Evolutionary conservation across 2,329 filamentous ascomycete species (phyloP).

Genomic region (Beauveria rudraprayagi): DNA sequence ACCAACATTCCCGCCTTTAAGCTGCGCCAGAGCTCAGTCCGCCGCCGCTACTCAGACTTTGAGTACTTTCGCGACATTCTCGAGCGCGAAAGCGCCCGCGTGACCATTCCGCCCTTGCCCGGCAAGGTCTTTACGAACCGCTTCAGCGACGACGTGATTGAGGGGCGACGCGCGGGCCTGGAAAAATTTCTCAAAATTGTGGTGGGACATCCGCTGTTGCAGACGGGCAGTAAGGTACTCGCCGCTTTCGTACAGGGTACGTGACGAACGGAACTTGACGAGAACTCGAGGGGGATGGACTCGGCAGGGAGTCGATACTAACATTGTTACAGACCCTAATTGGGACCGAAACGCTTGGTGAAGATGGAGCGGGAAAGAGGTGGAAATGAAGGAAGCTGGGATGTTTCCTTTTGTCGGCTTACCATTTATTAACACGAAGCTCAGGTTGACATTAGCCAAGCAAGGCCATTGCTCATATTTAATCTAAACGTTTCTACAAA

Average conservation of each 20-base stretch:
- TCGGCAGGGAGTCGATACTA: slow-evolving; percentile 1
- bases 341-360: slow-evolving; percentile 90
- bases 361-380: slow-evolving; percentile 15
- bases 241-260: slow-evolving; percentile 93
- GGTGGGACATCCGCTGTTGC: slow-evolving; percentile 87
- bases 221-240: slow-evolving; percentile 95
- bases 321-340: slow-evolving; percentile 54
- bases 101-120: slow-evolving; percentile 90
- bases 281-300: too few species aligned
- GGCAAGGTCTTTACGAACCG: slow-evolving; percentile 98
- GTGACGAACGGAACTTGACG: background rate
- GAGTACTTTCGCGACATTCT: slow-evolving; percentile 98
- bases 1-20: slow-evolving; percentile 99
- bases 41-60: slow-evolving; percentile 93
- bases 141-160: slow-evolving; percentile 97
- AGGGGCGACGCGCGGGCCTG: slow-evolving; percentile 81
- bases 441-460: background rate
- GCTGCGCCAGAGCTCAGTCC: slow-evolving; percentile 78
- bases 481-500: background rate
- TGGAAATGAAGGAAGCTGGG: background rate
- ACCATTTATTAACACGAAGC: background rate
- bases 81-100: slow-evolving; percentile 86
- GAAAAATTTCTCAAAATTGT: slow-evolving; percentile 97
- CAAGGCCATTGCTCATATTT: background rate
- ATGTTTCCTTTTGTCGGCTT: background rate